Evolutionary conservation across 2,329 filamentous ascomycete species (phyloP).

Genomic region (Pyrenophora seminiperda): DNA sequence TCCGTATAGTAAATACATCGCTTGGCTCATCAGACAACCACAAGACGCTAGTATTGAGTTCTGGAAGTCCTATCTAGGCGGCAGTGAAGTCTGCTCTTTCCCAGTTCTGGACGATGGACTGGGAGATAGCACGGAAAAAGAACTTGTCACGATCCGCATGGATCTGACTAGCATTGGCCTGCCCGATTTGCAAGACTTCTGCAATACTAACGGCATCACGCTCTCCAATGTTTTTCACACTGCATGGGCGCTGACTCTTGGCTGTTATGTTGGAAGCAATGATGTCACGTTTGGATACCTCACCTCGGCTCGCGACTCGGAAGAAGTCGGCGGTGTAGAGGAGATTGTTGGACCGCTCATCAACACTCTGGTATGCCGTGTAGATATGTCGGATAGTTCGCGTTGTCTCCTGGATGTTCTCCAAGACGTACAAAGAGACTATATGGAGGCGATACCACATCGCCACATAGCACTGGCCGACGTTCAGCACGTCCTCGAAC

Average conservation of each 20-base stretch:
- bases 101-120: slow-evolving; percentile 36
- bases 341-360: slow-evolving; percentile 55
- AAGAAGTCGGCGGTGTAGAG: slow-evolving; percentile 48
- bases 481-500: slow-evolving; percentile 51
- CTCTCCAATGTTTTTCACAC: slow-evolving; percentile 54
- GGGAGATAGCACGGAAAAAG: slow-evolving; percentile 19
- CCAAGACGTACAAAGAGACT: slow-evolving; percentile 53
- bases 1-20: slow-evolving; percentile 42
- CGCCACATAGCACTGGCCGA: slow-evolving; percentile 53
- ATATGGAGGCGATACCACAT: slow-evolving; percentile 53
- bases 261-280: slow-evolving; percentile 44
- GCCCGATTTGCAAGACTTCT: slow-evolving; percentile 43
- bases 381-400: slow-evolving; percentile 43
- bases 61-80: slow-evolving; percentile 40
- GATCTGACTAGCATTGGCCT: slow-evolving; percentile 36
- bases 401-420: slow-evolving; percentile 48
- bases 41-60: slow-evolving; percentile 36
- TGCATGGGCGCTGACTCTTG: slow-evolving; percentile 49
- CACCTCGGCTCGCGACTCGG: slow-evolving; percentile 47
- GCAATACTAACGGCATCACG: slow-evolving; percentile 53
- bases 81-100: slow-evolving; percentile 42
- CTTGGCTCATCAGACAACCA: slow-evolving; percentile 34
- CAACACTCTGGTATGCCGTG: slow-evolving; percentile 54
- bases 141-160: slow-evolving; percentile 35
- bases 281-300: slow-evolving; percentile 56